These are phyloP conservation scores for Kluyveromyces sp. DNA, from an alignment of 1,139 yeast species.

Conservation along the genomic window DNA sequence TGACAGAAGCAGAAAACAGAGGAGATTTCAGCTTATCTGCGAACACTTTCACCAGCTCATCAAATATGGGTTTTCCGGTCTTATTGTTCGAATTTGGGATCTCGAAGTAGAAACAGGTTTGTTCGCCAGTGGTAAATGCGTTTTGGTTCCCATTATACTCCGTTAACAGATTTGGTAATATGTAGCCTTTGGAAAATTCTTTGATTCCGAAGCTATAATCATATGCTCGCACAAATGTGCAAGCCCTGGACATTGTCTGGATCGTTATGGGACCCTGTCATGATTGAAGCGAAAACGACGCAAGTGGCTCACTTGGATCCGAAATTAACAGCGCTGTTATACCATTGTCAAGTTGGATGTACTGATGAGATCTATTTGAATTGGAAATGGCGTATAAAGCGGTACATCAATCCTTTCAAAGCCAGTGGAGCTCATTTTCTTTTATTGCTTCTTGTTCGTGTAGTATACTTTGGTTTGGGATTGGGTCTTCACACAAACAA, in stretches of 20 bases:
- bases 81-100: constrained; percentile 35
- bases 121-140: constrained; percentile 62
- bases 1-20: constrained; percentile 35
- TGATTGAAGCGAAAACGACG: constrained; percentile 45
- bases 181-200: constrained; percentile 42
- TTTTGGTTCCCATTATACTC: constrained; percentile 50
- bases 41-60: constrained; percentile 41
- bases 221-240: constrained; percentile 75
- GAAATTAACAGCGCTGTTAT: constrained; percentile 44
- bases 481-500: too few species aligned
- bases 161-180: constrained; percentile 38
- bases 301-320: constrained; percentile 43
- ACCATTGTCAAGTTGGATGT: constrained; percentile 48
- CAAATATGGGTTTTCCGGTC: constrained; percentile 33
- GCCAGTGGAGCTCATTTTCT: too few species aligned
- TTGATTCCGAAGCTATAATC: constrained; percentile 49
- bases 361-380: constrained; percentile 35
- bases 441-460: too few species aligned
- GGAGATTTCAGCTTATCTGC: constrained; percentile 47
- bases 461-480: too few species aligned
- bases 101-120: constrained; percentile 54
- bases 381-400: constrained; percentile 28
- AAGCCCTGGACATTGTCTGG: constrained; percentile 47
- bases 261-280: constrained; percentile 58
- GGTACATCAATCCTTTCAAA: neutral